Evolutionary conservation across 192 early-diverging fungal genomes (phyloP), one percentile per base, ranked within the genome.

Genomic region (Fimicolochytrium jonesii): DNA sequence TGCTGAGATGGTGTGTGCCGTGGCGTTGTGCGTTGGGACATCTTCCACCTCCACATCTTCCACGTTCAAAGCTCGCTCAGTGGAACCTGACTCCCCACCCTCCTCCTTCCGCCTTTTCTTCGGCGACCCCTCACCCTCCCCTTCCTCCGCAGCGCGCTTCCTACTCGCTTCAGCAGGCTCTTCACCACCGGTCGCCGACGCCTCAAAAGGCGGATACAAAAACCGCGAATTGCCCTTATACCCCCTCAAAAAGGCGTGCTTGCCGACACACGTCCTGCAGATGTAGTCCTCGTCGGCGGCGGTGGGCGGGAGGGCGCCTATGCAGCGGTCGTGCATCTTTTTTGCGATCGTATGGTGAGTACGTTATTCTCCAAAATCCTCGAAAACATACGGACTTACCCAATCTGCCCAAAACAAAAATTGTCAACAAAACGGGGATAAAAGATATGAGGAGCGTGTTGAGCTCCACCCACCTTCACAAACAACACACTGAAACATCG

Each of bases 401-500:
- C 59, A 61, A 53, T 63, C 49, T 48, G 59, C 9, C 13, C n/a
- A 34, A n/a, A 22, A 26, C 1, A 6, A 1, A n/a, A 50, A 11
- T 17, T n/a, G 33, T 33, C 22, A 46, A 61, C 31, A 11, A n/a
- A 45, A n/a, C 28, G 2, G 43, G 13, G 10, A 50, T 15, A 43
- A 22, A n/a, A n/a, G n/a, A n/a, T n/a, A n/a, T n/a, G 46, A 7
- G 22, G 10, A 22, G 51, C 89, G 90, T 4, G 66, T 70, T 32
- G 87, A 81, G 66, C 89, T 87, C 59, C 77, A 88, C 92, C 89
- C 92, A 70, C 91, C 92, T 64, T 92, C 87, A 70, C 94, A 97
- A 0, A 90, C 45, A 22, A 84, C 70, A 59, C 94, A 97, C 76
- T 95, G 86, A 9, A 85, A 57, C 94, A 97, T 97, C 41, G 77